Conservation (phyloP, 768 basidiomycete species). For the Mycena pura region DNA sequence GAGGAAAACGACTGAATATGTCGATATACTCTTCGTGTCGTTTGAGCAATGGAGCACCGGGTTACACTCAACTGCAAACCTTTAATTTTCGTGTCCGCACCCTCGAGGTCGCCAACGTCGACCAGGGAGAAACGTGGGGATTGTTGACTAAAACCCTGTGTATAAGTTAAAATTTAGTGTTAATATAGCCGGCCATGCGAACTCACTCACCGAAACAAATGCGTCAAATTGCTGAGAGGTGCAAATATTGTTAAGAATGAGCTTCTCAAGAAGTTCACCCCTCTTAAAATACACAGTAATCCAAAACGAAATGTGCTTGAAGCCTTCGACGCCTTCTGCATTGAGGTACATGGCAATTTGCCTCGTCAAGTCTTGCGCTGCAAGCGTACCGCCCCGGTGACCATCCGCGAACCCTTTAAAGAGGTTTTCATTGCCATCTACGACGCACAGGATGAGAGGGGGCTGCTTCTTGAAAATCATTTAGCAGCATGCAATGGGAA, state of each 20-base stretch:
- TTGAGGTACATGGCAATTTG: constrained; percentile 72
- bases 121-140: constrained; percentile 74
- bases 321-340: constrained; percentile 63
- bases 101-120: constrained; percentile 71
- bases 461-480: constrained; percentile 56
- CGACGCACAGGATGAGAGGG: constrained; percentile 74
- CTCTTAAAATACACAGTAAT: constrained; percentile 76
- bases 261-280: constrained; percentile 54
- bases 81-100: constrained; percentile 73
- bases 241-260: constrained; percentile 62
- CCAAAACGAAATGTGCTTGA: constrained; percentile 77
- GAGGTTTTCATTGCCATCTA: constrained; percentile 75
- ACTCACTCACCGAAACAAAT: constrained; percentile 58
- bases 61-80: constrained; percentile 47
- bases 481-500: not conserved
- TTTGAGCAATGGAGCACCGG: not conserved
- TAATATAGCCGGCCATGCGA: not conserved
- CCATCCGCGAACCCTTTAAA: constrained; percentile 70
- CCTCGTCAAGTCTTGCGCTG: constrained; percentile 71
- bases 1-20: constrained; percentile 74
- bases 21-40: constrained; percentile 66
- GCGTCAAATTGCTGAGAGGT: constrained; percentile 69
- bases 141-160: constrained; percentile 72
- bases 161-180: not conserved
- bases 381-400: constrained; percentile 67